Base-by-base conservation (phyloP, 2,329 filamentous ascomycete genomes). In the Sarocladium kiliense region DNA sequence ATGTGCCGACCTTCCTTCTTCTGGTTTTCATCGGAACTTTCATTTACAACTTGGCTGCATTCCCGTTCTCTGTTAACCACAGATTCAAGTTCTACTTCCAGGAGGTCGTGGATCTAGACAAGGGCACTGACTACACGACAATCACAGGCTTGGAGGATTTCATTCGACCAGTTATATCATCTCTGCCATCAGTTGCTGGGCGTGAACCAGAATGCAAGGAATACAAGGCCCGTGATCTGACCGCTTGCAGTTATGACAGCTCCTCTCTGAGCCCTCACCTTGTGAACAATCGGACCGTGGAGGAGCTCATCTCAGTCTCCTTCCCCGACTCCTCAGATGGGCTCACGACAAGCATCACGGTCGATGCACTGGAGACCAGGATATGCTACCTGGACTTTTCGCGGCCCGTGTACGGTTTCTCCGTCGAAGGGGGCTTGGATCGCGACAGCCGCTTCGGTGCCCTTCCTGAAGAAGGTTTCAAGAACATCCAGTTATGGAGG, bases 61-160 rank as follows among this genome's bases (percentile, higher is more conserved):
- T 96, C 69, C 94, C 94, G 0, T 97, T 97, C 71, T 94, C 90
- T 0, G 74, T 81, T 21, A 79, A 84, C 57, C 88, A 86, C 66
- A 82, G 90, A 36, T 84, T 96, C 69, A 97, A 97, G 70, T 78
- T 93, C 49, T 95, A 86, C 70, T 97, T 97, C 68, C 76, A 89
- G 51, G 92, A 99, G 67, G 81, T 82, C 10, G 76, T 97, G 49
- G 82, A 96, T 61, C 79, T 96, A 10, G 88, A 89, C 60, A 82
- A 78, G 3, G 85, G 86, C n/a, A 73, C 78, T 14, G 90, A 91
- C 60, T 76, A 73, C 2, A 88, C 92, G 39, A 84, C 82, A 32
- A 74, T 96, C 9, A 79, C 77, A 0, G 91, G 91, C 0, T 68
- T 91, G 2, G 77, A 84, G 59, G 76, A 82, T 3, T 95, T 85